Conservation (phyloP, 1,139 yeast genomes). For the Suhomyces anneliseae region DNA sequence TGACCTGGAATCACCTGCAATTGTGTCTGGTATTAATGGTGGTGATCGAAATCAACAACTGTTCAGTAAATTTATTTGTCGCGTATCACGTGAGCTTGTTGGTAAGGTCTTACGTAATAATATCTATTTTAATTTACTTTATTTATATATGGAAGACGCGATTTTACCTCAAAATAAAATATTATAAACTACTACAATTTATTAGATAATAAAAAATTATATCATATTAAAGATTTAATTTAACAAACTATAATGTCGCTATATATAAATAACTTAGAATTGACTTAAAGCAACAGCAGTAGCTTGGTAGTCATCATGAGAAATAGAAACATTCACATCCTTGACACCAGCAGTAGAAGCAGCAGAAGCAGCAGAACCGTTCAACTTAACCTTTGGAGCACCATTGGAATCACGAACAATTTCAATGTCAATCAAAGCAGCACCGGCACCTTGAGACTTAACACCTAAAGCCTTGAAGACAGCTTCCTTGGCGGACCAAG, state of each 20-base stretch:
- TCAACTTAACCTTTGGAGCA: conserved; percentile 76
- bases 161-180: too few relatives aligned
- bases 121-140: too few relatives aligned
- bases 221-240: too few relatives aligned
- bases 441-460: conserved; percentile 91
- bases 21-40: neutral
- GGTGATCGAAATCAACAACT: conserved; percentile 7
- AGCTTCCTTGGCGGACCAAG: conserved; percentile 99
- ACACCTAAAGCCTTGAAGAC: conserved; percentile 95
- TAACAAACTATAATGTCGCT: too few relatives aligned
- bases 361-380: conserved; percentile 73
- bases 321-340: conserved; percentile 79
- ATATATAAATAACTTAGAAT: conserved; percentile 27
- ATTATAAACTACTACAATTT: neutral
- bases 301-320: conserved; percentile 96
- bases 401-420: conserved; percentile 73
- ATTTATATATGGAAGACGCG: too few relatives aligned
- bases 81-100: conserved; percentile 1
- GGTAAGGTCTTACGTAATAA: neutral
- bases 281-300: conserved; percentile 95
- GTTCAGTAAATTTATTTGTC: conserved; percentile 3
- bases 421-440: conserved; percentile 88
- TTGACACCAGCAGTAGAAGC: conserved; percentile 72
- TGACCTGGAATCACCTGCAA: neutral
- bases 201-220: too few relatives aligned